Conservation (phyloP, 2,329 filamentous ascomycete genomes). For the Chlorencoelia australis region DNA sequence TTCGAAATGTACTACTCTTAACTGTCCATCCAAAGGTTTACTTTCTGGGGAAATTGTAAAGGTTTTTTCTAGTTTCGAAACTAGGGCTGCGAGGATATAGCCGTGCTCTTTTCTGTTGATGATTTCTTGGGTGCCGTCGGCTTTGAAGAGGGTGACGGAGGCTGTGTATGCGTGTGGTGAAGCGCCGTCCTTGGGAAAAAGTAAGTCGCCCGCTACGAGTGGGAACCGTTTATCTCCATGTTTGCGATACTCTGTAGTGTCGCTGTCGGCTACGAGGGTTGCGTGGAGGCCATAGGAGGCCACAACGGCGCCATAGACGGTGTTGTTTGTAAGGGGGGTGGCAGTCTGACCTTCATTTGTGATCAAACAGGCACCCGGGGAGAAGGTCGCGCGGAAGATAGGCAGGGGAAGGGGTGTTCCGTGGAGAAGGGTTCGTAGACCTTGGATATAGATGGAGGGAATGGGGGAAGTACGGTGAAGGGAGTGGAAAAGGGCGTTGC, state of each 20-base stretch:
- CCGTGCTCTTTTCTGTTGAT: constrained; percentile 45
- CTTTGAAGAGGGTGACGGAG: constrained; percentile 32
- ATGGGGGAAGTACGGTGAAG: constrained; percentile 39
- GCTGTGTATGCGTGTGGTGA: constrained; percentile 47
- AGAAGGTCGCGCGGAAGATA: constrained; percentile 52
- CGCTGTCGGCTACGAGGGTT: constrained; percentile 80
- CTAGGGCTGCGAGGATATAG: constrained; percentile 67
- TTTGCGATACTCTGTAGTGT: constrained; percentile 70
- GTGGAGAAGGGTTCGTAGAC: constrained; percentile 48
- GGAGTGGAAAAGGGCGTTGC: constrained; percentile 55
- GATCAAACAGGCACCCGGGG: constrained; percentile 40
- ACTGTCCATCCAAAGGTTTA: constrained; percentile 56
- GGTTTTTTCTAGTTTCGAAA: constrained; percentile 70
- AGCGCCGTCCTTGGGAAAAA: constrained; percentile 44
- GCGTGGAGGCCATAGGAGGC: constrained; percentile 87
- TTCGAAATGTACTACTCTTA: constrained; percentile 69
- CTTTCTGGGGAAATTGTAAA: constrained; percentile 75
- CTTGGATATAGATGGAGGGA: constrained; percentile 31
- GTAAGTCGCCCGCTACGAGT: constrained; percentile 69
- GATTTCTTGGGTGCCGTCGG: constrained; percentile 18
- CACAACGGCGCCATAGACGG: constrained; percentile 68
- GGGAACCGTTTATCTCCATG: constrained; percentile 71
- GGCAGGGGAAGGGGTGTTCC: constrained; percentile 48
- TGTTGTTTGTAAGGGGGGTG: constrained; percentile 16
- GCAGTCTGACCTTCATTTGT: constrained; percentile 25